Conservation (phyloP, 2,329 filamentous ascomycete genomes). For the Botrytis deweyae region DNA sequence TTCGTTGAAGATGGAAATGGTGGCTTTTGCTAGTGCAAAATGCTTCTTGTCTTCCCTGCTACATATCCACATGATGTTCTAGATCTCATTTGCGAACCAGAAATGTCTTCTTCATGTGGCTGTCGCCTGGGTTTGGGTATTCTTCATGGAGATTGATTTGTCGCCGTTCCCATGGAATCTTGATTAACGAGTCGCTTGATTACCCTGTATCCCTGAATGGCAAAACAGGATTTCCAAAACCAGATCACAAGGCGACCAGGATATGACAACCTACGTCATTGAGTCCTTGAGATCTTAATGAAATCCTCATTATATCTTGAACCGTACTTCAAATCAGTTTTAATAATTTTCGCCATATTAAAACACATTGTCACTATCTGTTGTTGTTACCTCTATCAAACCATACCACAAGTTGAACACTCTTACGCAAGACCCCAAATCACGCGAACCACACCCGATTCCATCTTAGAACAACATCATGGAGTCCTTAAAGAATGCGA, state of each 20-base stretch:
- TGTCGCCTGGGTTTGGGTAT: too few species aligned
- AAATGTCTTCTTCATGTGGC: background rate
- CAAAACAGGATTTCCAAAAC: conserved; percentile 16
- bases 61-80: background rate
- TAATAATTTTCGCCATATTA: background rate
- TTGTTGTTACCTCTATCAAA: background rate
- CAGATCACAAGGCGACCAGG: background rate
- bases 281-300: background rate
- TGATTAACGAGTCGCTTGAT: background rate
- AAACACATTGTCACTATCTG: background rate
- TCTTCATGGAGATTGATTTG: background rate
- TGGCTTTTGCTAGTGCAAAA: conserved; percentile 1
- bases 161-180: background rate
- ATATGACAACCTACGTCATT: conserved; percentile 13
- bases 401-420: background rate
- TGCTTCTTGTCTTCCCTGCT: background rate
- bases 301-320: background rate
- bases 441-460: background rate
- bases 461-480: background rate
- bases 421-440: background rate
- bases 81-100: background rate
- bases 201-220: conserved; percentile 6
- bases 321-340: background rate
- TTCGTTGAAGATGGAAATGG: background rate
- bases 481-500: conserved; percentile 10